These are phyloP conservation scores for Neonothopanus nambi DNA, from an alignment of 1,284 basidiomycete species.

Conservation along the genomic window DNA sequence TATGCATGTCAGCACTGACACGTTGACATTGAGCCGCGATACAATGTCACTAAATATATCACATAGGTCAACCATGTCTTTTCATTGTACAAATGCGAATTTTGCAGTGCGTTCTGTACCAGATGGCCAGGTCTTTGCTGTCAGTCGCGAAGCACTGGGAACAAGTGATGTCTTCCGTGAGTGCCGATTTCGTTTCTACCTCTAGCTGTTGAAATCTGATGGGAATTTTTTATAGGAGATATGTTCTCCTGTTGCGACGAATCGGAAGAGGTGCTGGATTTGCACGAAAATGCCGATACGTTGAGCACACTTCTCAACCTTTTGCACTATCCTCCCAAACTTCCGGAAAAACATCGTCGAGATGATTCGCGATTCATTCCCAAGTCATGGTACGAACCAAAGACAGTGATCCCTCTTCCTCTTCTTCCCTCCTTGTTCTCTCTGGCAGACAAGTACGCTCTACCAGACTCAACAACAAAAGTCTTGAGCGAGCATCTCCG, in stretches of 20 bases:
- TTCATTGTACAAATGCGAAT: slow-evolving; percentile 46
- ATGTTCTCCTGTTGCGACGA: slow-evolving; percentile 59
- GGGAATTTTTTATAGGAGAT: slow-evolving; percentile 40
- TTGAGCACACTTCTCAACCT: slow-evolving; percentile 52
- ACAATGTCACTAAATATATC: too few species aligned
- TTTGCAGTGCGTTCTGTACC: slow-evolving; percentile 52
- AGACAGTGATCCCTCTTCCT: slow-evolving; percentile 59
- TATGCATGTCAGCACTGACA: slow-evolving; percentile 6
- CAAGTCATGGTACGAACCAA: slow-evolving; percentile 36
- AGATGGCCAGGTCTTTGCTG: slow-evolving; percentile 48
- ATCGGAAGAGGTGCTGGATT: slow-evolving; percentile 39
- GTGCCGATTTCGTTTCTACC: slow-evolving; percentile 22
- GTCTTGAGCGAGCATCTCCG: slow-evolving; percentile 50
- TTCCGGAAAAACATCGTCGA: slow-evolving; percentile 30
- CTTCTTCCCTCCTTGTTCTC: slow-evolving; percentile 52
- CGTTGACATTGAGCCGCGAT: slow-evolving; percentile 1
- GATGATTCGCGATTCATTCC: slow-evolving; percentile 24
- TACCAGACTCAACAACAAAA: slow-evolving; percentile 42
- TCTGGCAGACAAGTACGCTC: slow-evolving; percentile 63
- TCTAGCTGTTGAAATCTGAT: slow-evolving; percentile 16
- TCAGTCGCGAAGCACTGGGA: slow-evolving; percentile 45
- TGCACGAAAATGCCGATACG: slow-evolving; percentile 49
- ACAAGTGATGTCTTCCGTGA: slow-evolving; percentile 62
- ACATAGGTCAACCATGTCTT: slow-evolving; percentile 25
- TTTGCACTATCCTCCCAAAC: slow-evolving; percentile 48